Evolutionary conservation across 768 basidiomycete genomes (phyloP), one percentile per base, ranked within the genome.

Genomic region (Mycena epipterygia): DNA sequence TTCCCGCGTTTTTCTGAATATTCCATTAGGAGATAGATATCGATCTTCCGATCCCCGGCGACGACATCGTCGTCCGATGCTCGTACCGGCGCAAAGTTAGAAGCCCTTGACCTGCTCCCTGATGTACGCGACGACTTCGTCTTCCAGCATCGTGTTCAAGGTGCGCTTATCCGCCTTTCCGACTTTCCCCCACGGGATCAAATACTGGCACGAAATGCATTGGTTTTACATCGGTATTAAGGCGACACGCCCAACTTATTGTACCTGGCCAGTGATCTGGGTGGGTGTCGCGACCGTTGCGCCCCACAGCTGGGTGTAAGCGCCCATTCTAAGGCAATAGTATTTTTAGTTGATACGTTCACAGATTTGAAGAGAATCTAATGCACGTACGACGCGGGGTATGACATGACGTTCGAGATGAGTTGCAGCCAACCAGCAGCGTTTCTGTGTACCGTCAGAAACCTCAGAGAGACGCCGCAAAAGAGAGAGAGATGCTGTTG

Each of bases 131-230:
- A 79, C 74, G n/a, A 83, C 74, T 58, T 82, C 80, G n/a, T 80
- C 79, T 46, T 84, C 80, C 80, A 17, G 67, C 33, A 59, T 79
- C 66, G 42, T 75, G 73, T 68, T 81, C 77, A 33, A 75, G 64
- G 9, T 75, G 76, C 19, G 77, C 75, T 42, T 75, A 49, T 37
- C 78, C 0, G 80, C 64, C 5, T 42, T 64, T 11, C 78, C 81
- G 1, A 79, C 32, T 11, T 81, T 76, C 16, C 79, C 83, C 81
- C 81, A 84, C 0, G 83, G 83, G 41, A 82, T 71, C 27, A 84
- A 76, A 55, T 81, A 84, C 79, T 84, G 37, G 19, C 0, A n/a
- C 5, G 37, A n/a, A n/a, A n/a, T n/a, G n/a, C n/a, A n/a, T n/a
- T n/a, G n/a, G n/a, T n/a, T n/a, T n/a, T n/a, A n/a, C n/a, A n/a